These are phyloP conservation scores for Dendryphion nanum DNA, from an alignment of 2,329 filamentous ascomycete species.

Conservation along the genomic window DNA sequence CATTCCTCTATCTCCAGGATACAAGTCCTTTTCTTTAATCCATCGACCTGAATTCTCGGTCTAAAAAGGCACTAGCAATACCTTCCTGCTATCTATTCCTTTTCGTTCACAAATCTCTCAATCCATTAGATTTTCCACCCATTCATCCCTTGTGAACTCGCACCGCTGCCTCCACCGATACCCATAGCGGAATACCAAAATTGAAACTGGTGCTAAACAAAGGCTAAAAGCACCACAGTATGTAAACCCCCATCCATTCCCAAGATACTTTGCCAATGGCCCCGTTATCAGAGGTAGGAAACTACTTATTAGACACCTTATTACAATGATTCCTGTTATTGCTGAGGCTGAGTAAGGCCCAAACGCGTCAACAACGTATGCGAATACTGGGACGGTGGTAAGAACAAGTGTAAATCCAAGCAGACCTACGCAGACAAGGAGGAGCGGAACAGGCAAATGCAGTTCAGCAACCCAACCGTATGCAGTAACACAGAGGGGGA, in stretches of 20 bases:
- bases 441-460: conserved; percentile 41
- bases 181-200: conserved; percentile 53
- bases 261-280: conserved; percentile 49
- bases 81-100: too few species aligned
- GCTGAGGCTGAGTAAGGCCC: conserved; percentile 57
- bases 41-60: too few species aligned
- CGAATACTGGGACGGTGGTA: conserved; percentile 50
- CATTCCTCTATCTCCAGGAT: too few species aligned
- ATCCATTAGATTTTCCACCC: too few species aligned
- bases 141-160: conserved; percentile 46
- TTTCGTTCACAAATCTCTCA: too few species aligned
- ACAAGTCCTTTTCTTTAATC: too few species aligned
- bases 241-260: conserved; percentile 54
- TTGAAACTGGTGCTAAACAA: conserved; percentile 51
- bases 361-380: conserved; percentile 59
- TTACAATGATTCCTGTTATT: conserved; percentile 57
- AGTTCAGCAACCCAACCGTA: conserved; percentile 56
- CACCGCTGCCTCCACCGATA: conserved; percentile 52
- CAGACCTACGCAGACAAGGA: conserved; percentile 47
- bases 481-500: conserved; percentile 46
- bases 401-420: conserved; percentile 50
- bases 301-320: conserved; percentile 56
- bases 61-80: too few species aligned
- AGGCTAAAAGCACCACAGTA: conserved; percentile 45
- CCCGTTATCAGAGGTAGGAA: conserved; percentile 55